phyloP scores from a whole-genome alignment of 768 basidiomycete species.

The Melanogaster broomeanus region DNA sequence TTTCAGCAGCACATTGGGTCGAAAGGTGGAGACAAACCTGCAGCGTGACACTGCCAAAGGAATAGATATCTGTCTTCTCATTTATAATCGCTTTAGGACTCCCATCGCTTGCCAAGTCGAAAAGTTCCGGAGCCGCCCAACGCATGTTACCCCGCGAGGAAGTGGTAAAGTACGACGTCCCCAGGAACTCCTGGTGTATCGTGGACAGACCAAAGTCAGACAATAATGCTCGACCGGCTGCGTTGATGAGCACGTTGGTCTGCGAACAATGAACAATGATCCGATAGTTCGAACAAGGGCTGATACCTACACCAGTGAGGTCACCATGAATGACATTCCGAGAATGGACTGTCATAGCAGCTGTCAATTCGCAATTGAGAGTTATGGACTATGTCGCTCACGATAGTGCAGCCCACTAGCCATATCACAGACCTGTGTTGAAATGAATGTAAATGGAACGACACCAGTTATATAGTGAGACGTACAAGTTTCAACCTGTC shows the following conservation, averaged over 20 bases:
- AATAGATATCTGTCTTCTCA: constrained; percentile 16
- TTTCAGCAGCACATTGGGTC: no score
- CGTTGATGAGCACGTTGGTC: constrained; percentile 9
- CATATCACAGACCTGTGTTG: no score
- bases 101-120: neutral
- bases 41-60: constrained; percentile 22
- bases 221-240: neutral
- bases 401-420: no score
- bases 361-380: no score
- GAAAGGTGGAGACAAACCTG: no score
- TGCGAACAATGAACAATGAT: neutral
- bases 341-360: constrained; percentile 9
- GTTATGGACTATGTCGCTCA: no score
- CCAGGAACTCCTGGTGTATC: constrained; percentile 37
- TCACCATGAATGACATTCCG: constrained; percentile 5
- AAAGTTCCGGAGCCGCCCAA: constrained; percentile 19
- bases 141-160: constrained; percentile 7
- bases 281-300: neutral
- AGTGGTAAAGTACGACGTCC: constrained; percentile 18
- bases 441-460: no score
- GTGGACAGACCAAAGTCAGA: constrained; percentile 46
- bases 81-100: neutral
- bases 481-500: no score
- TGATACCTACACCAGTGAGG: constrained; percentile 6
- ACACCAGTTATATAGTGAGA: no score